Base-by-base conservation (phyloP, 768 basidiomycete species). In the Mrakia blollopis region DNA sequence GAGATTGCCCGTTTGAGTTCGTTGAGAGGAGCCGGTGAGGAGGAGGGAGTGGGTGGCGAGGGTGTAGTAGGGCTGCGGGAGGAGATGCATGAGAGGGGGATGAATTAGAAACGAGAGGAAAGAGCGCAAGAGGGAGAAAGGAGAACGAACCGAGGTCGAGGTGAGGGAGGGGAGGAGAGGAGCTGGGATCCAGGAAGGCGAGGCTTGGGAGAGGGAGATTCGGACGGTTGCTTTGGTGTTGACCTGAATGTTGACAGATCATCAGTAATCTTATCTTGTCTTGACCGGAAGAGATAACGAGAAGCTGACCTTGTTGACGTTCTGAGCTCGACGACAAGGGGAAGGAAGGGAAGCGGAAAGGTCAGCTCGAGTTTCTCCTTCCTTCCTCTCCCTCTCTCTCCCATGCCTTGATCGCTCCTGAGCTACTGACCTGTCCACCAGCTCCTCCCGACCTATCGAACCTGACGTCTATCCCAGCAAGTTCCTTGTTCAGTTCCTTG, bases 391-490 rank as follows among this genome's bases (percentile, higher is more conserved):
- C n/a, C 62, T 63, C 28, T 63, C n/a, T n/a, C n/a, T n/a, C n/a
- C n/a, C n/a, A n/a, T n/a, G n/a, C n/a, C n/a, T n/a, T n/a, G n/a
- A n/a, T n/a, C n/a, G n/a, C n/a, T n/a, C n/a, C n/a, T n/a, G n/a
- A 37, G 14, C 3, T 35, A 32, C 71, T 72, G 16, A 72, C 71
- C 71, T 72, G 75, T 1, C 75, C 75, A 13, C 75, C 75, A 18
- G 68, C 57, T 21, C 75, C 75, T n/a, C 75, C 75, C 8, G 75
- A 52, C 39, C 75, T 37, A 41, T 76, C 75, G 57, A 61, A 76
- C 39, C 75, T 52, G 8, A 76, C 68, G 30, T 71, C 75, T 35
- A 68, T 61, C 2, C 75, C 75, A 10, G 65, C 69, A 11, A 28
- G 37, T 37, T 37, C n/a, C 75, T 71, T 70, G 54, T 70, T 57